These are phyloP conservation scores for Fusarium sp. DNA, from an alignment of 2,329 filamentous ascomycete genomes.

Conservation along the genomic window DNA sequence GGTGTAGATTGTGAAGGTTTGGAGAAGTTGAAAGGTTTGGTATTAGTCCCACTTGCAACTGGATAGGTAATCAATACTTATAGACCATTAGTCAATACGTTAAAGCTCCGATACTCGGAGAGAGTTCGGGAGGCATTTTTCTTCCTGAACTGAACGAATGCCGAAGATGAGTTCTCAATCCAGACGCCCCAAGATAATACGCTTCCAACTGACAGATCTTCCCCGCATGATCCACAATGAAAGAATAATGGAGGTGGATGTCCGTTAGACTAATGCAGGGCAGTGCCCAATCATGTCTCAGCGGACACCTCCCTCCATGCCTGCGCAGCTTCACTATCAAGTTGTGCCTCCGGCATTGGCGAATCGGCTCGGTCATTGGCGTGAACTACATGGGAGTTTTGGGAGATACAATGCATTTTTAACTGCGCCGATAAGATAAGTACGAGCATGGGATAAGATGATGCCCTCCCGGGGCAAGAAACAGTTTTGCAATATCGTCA, in stretches of 20 bases:
- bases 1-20: accelerated
- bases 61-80: background rate
- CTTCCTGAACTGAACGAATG: background rate
- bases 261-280: background rate
- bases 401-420: background rate
- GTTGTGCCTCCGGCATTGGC: background rate
- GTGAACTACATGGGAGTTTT: accelerated
- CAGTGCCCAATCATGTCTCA: background rate
- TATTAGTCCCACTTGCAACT: background rate
- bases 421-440: background rate
- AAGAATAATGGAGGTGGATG: background rate
- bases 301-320: background rate
- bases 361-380: no score
- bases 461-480: background rate
- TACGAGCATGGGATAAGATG: background rate
- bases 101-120: background rate
- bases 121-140: background rate
- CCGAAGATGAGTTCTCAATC: background rate
- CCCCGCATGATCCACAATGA: background rate
- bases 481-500: no score
- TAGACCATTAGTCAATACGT: background rate
- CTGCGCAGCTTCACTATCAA: background rate
- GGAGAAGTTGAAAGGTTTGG: no score
- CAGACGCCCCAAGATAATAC: background rate
- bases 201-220: background rate